These are phyloP conservation scores for Suhomyces wounanorum DNA, from an alignment of 1,139 yeast species.

Conservation along the genomic window DNA sequence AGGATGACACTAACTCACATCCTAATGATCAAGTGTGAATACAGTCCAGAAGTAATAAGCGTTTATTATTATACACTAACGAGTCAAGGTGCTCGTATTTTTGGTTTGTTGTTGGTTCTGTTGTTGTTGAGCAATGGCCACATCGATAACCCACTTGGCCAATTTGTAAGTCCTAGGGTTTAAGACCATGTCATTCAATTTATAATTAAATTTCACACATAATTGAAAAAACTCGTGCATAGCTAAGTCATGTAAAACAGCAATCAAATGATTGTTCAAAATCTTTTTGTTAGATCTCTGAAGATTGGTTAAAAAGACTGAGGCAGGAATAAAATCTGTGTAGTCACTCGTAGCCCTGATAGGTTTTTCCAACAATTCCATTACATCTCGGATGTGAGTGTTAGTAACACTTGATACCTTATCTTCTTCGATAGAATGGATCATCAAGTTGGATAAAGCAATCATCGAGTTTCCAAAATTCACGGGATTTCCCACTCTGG, in stretches of 20 bases:
- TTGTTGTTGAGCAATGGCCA: conserved; percentile 56
- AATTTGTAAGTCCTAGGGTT: conserved; percentile 63
- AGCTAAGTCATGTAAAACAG: conserved; percentile 60
- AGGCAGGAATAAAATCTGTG: conserved; percentile 44
- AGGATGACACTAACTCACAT: conserved; percentile 8
- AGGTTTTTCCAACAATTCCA: conserved; percentile 61
- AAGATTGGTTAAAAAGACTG: conserved; percentile 42
- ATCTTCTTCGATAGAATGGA: conserved; percentile 67
- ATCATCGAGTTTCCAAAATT: conserved; percentile 67
- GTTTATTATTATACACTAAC: conserved; percentile 5
- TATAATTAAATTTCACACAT: conserved; percentile 61
- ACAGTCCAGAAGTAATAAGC: neutral
- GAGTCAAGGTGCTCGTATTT: conserved; percentile 3
- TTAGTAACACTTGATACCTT: conserved; percentile 50
- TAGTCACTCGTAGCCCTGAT: conserved; percentile 46
- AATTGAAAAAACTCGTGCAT: conserved; percentile 64
- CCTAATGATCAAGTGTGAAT: conserved; percentile 6
- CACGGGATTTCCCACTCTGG: conserved; percentile 58
- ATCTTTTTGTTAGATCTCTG: conserved; percentile 23
- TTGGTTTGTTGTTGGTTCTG: conserved; percentile 14
- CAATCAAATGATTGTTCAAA: conserved; percentile 44
- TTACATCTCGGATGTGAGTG: conserved; percentile 54
- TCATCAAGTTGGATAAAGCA: conserved; percentile 56
- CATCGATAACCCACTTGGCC: conserved; percentile 72
- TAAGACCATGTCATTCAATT: conserved; percentile 62